Evolutionary conservation across 371 early-diverging fungal species (phyloP), one percentile per base, ranked within the genome.

Genomic region (Syncephalastrum contaminatum): DNA sequence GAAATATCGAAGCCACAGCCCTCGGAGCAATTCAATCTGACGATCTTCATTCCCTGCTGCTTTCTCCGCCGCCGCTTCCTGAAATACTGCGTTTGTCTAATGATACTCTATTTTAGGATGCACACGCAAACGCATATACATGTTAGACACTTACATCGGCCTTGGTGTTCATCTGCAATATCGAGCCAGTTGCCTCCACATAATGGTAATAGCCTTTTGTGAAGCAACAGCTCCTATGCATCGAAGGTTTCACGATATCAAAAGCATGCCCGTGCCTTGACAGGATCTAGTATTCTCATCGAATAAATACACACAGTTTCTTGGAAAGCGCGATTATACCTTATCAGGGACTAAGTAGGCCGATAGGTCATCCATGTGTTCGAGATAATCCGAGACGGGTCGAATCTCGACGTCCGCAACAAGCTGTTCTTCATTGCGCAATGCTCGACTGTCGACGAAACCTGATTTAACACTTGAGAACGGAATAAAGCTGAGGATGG

Each of bases 131-230:
- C 22, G 5, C 25, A 44, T 45, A 12, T 57, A 12, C 21, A 21
- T 20, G 18, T 13, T 1, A 4, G 25, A 40, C 13, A 58, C 73
- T 59, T 82, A 81, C 86, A 70, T 83, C 62, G 16, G 65, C 63
- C 14, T 73, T 74, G 25, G 66, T 58, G 25, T 70, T 76, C 73
- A 82, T 70, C 62, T 88, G 86, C n/a, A 85, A 56, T 42, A 88
- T 79, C 2, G 88, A 88, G 6, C 87, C 94, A 0, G 88, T 90
- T 18, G 86, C 90, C 59, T 92, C 88, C 8, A 84, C 89, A 67
- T 86, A 91, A 53, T 87, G 87, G 51, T 72, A 76, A 60, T 92
- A 93, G 1, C 88, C 88, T 69, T 93, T 93, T 12, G 94, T 93
- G 63, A 93, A 93, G 62, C 94, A 93, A 54, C 90, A 91, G 22